Percentiles rank a stretch among this genome's conserved stretches.
Evolutionary conservation across 768 basidiomycete species (phyloP).

Genomic region (Lentinus brumalis): DNA sequence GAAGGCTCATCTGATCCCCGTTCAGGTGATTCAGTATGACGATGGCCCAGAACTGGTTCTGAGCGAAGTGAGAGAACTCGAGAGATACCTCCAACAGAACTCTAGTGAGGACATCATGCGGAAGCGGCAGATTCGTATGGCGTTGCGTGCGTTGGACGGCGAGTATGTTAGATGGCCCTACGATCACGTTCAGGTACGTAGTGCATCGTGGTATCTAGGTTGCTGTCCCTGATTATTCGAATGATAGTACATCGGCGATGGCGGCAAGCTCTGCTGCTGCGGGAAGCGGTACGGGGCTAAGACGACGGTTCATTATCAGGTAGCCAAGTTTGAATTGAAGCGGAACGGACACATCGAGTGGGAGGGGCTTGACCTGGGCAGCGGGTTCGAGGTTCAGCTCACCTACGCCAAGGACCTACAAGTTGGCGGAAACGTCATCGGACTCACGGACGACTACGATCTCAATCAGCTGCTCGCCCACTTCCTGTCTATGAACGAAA

Average conservation of each 20-base stretch:
- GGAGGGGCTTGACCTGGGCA: conserved; percentile 59
- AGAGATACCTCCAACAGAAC: conserved; percentile 65
- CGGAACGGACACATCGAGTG: conserved; percentile 53
- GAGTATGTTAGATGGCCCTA: conserved; percentile 66
- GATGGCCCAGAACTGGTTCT: conserved; percentile 55
- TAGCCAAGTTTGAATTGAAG: conserved; percentile 52
- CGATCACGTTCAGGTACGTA: conserved; percentile 52
- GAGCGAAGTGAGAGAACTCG: conserved; percentile 50
- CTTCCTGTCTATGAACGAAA: conserved; percentile 60
- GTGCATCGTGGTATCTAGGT: background rate
- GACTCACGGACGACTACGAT: conserved; percentile 66
- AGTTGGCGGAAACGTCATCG: conserved; percentile 54
- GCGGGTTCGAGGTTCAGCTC: conserved; percentile 67
- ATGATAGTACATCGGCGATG: conserved; percentile 49
- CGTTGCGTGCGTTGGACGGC: conserved; percentile 67
- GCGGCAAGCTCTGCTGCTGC: conserved; percentile 45
- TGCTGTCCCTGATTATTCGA: background rate
- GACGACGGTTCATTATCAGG: conserved; percentile 46
- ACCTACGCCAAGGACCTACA: conserved; percentile 54
- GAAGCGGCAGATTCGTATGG: conserved; percentile 59
- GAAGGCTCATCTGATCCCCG: background rate
- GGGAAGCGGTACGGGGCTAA: conserved; percentile 53
- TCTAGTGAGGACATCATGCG: conserved; percentile 47
- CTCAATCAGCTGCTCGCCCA: conserved; percentile 62
- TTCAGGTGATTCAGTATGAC: conserved; percentile 69